Conservation (phyloP, 2,329 filamentous ascomycete species). For the Amauroascus verrucosus region DNA sequence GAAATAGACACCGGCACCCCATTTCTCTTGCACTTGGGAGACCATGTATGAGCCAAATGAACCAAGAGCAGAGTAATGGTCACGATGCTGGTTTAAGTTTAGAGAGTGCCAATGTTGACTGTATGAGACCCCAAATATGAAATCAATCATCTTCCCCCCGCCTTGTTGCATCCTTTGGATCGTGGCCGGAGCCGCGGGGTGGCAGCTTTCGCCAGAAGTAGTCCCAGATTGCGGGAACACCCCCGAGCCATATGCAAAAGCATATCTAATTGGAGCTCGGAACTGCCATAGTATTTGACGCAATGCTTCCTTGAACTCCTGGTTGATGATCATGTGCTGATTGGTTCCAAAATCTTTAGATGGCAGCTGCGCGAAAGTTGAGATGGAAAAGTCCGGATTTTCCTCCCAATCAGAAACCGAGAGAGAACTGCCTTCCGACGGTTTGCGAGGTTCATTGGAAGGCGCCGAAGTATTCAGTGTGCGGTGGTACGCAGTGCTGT, state of each 20-base stretch:
- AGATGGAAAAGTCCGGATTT: conserved; percentile 59
- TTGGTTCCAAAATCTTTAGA: conserved; percentile 81
- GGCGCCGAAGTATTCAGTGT: conserved; percentile 15
- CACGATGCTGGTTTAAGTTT: conserved; percentile 63
- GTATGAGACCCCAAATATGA: conserved; percentile 91
- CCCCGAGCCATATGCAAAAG: conserved; percentile 93
- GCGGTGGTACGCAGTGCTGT: conserved; percentile 17
- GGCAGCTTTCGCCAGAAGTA: conserved; percentile 44
- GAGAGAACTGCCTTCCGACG: not conserved
- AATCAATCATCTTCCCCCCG: conserved; percentile 93
- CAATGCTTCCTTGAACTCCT: conserved; percentile 86
- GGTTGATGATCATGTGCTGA: conserved; percentile 90
- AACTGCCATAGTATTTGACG: conserved; percentile 85
- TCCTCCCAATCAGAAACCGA: conserved; percentile 59
- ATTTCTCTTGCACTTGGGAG: conserved; percentile 72
- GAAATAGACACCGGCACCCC: conserved; percentile 93
- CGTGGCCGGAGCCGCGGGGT: conserved; percentile 70
- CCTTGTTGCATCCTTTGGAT: conserved; percentile 78
- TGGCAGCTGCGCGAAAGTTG: conserved; percentile 64
- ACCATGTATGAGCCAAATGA: conserved; percentile 76
- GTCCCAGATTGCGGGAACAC: conserved; percentile 71
- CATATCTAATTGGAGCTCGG: conserved; percentile 84
- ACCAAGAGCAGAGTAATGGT: conserved; percentile 84
- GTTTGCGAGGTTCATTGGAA: conserved; percentile 12
- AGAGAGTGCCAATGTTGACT: conserved; percentile 95